phyloP scores from a whole-genome alignment of 805 yeast species.

The Lipomyces lipofer region DNA sequence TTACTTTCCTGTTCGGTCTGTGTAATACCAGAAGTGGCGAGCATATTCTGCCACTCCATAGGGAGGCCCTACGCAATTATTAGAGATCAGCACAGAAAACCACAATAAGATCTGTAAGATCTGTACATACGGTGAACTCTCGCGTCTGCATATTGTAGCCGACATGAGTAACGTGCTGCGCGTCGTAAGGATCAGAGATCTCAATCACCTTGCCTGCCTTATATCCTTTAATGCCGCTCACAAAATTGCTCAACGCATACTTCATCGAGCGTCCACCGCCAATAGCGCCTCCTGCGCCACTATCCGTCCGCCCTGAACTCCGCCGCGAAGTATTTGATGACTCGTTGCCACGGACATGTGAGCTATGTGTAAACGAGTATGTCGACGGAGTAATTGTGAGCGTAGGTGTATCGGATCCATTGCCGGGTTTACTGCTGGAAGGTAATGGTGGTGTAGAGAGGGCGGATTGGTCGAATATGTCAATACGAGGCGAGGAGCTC shows the following conservation, averaged over 20 bases:
- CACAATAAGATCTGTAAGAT: too few relatives aligned
- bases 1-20: conserved; percentile 75
- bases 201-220: conserved; percentile 31
- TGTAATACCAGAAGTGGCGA: conserved; percentile 76
- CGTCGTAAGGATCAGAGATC: conserved; percentile 89
- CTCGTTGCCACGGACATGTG: background rate
- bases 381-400: background rate
- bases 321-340: conserved; percentile 10
- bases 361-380: background rate
- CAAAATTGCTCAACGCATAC: conserved; percentile 15
- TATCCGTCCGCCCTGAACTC: conserved; percentile 5
- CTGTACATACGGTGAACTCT: conserved; percentile 51
- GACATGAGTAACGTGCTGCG: conserved; percentile 86
- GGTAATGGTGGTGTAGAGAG: conserved; percentile 18
- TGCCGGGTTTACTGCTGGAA: too few relatives aligned
- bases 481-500: too few relatives aligned
- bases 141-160: conserved; percentile 75
- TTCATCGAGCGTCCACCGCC: conserved; percentile 18
- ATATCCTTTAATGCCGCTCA: conserved; percentile 17
- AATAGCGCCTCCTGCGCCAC: too few relatives aligned
- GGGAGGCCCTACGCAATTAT: conserved; percentile 60
- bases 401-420: too few relatives aligned
- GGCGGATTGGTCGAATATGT: too few relatives aligned
- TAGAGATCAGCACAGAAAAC: background rate
- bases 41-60: conserved; percentile 74